Percentiles rank a stretch among this genome's conserved stretches.
Evolutionary conservation across 2,329 filamentous ascomycete species (phyloP).

Genomic region (Pseudonectria buxi): DNA sequence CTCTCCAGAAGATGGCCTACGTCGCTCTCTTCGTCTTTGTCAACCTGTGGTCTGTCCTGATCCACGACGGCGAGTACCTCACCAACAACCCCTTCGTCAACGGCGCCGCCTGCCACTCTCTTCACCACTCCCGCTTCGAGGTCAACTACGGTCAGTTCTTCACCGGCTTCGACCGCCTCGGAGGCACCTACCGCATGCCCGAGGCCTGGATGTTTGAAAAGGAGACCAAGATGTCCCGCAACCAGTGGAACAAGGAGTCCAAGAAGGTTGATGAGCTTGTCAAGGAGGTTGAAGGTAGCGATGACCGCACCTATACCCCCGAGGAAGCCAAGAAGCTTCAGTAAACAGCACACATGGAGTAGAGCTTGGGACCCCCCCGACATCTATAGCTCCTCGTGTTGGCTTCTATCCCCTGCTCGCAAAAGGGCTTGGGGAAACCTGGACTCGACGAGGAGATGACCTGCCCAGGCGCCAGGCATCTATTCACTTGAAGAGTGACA

Average conservation of each 20-base stretch:
- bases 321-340: slow-evolving; percentile 39
- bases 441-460: not conserved
- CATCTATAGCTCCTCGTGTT: too few species aligned
- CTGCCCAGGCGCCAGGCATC: too few species aligned
- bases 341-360: slow-evolving; percentile 3
- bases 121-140: slow-evolving; percentile 57
- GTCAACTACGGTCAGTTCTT: slow-evolving; percentile 92
- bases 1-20: slow-evolving; percentile 84
- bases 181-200: slow-evolving; percentile 79
- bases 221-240: slow-evolving; percentile 76
- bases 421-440: not conserved
- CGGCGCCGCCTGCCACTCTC: slow-evolving; percentile 79
- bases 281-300: slow-evolving; percentile 58
- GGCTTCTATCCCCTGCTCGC: not conserved
- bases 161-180: slow-evolving; percentile 82
- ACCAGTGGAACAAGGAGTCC: slow-evolving; percentile 72
- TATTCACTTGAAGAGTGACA: too few species aligned
- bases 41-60: slow-evolving; percentile 95
- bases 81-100: slow-evolving; percentile 89
- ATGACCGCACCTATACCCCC: slow-evolving; percentile 41
- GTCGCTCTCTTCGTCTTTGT: slow-evolving; percentile 83
- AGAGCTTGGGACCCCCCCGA: not conserved
- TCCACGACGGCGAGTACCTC: slow-evolving; percentile 92
- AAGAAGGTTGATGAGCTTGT: slow-evolving; percentile 71
- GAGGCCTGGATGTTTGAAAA: slow-evolving; percentile 79